Evolutionary conservation across 768 basidiomycete genomes (phyloP), one percentile per base, ranked within the genome.

Genomic region (Serendipita vermifera): DNA sequence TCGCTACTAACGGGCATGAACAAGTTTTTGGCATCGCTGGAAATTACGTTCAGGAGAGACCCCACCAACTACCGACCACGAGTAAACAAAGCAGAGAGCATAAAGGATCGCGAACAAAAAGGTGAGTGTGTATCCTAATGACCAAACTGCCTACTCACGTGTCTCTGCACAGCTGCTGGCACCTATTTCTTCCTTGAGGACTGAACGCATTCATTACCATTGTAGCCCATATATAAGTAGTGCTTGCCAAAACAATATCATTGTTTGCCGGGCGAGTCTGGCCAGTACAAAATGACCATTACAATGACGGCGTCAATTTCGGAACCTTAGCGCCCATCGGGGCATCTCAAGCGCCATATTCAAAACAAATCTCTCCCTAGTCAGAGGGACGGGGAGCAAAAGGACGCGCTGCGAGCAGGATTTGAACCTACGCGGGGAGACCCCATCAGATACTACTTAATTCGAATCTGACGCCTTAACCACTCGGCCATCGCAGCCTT

Each of bases 31-130:
- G 86, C 87, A 1, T 90, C 87, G 9, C 75, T 99, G 13, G 91
- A 98, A 70, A 94, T 98, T 68, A 98, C 96, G 1, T 98, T 98
- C 83, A 78, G 96, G 59, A 83, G 96, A 63, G 96, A 99, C 70
- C 96, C 94, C 9, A 94, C 91, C 58, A 90, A 91, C 72, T 91
- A 80, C 75, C 77, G 88, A 38, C 88, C 88, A 33, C 81, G 88
- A 38, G 88, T 91, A 26, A 91, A 91, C 73, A 91, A 91, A 71
- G 64, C 78, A 55, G 70, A 87, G 68, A 86, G 84, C 69, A 77
- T 90, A 64, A 91, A 91, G 71, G 88, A 91, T 66, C 74, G 85
- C 57, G 88, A 91, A 68, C 88, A 91, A 71, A 91, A 90, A 71
- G 61, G 87, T 87, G 15, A 55, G 61, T 38, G 62, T 29, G 77